Percentiles rank a stretch among this genome's conserved stretches.
These are phyloP conservation scores for Stephania yunnanensis DNA, from an alignment of 164 flowering plant species.

Conservation along the genomic window DNA sequence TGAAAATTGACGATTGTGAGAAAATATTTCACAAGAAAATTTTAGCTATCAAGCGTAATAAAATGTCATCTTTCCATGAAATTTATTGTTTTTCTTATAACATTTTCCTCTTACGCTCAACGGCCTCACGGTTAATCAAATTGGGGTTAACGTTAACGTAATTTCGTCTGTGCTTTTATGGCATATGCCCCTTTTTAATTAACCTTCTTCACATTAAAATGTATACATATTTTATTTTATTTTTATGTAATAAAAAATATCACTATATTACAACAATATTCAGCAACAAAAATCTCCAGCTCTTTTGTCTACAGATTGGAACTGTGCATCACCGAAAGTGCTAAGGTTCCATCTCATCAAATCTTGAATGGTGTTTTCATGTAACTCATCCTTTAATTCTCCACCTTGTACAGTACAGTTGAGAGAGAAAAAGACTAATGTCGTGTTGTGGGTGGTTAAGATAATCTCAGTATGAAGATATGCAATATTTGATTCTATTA, in stretches of 20 bases:
- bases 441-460: neutral
- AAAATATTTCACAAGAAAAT: no score
- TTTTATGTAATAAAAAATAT: no score
- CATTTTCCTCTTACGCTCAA: no score
- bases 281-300: neutral
- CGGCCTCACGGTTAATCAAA: neutral
- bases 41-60: no score
- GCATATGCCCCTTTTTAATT: no score
- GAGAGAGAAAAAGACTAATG: neutral
- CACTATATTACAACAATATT: neutral
- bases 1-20: no score
- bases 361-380: neutral
- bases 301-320: neutral
- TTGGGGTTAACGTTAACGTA: neutral
- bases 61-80: no score
- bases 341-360: neutral
- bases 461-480: neutral
- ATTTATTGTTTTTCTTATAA: no score
- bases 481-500: neutral
- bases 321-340: neutral
- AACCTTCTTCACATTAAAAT: no score
- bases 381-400: neutral
- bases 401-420: neutral
- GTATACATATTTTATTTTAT: no score
- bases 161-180: no score